phyloP scores from a whole-genome alignment of 495 filamentous ascomycete species.

The Penicillium bovifimosum region DNA sequence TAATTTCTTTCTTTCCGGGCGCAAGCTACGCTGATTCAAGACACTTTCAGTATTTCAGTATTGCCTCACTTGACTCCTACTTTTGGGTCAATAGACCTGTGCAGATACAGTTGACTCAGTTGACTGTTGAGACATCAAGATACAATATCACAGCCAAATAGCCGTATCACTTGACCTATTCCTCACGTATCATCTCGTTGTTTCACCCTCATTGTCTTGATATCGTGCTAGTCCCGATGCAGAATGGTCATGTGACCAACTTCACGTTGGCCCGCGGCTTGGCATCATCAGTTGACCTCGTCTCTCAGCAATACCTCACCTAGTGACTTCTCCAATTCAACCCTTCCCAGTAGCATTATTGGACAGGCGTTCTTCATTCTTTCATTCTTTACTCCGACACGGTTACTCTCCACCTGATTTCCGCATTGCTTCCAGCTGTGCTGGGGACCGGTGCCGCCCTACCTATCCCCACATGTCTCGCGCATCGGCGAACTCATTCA shows the following conservation, averaged over 20 bases:
- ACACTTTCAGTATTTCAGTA: slow-evolving; percentile 6
- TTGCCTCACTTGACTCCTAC: slow-evolving; percentile 2
- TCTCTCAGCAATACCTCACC: slow-evolving; percentile 27
- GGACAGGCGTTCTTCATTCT: slow-evolving; percentile 25
- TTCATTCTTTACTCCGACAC: slow-evolving; percentile 15
- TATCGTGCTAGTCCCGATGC: slow-evolving; percentile 16
- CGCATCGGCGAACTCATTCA: slow-evolving; percentile 43
- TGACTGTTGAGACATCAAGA: too few species aligned
- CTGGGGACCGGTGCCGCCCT: slow-evolving; percentile 34
- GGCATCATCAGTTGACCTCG: slow-evolving; percentile 34
- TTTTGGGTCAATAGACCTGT: not conserved
- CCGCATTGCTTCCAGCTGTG: slow-evolving; percentile 25
- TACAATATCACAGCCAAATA: too few species aligned
- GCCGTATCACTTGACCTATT: not conserved
- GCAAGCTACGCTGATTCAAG: not conserved
- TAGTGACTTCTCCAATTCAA: slow-evolving; percentile 17
- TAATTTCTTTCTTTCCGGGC: not conserved
- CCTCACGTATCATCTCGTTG: not conserved
- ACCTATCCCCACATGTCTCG: slow-evolving; percentile 49
- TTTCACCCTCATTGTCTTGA: not conserved
- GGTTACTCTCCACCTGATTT: slow-evolving; percentile 19
- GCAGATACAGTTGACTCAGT: too few species aligned
- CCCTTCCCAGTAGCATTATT: slow-evolving; percentile 22
- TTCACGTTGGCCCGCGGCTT: slow-evolving; percentile 36
- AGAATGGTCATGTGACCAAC: slow-evolving; percentile 29